phyloP scores from a whole-genome alignment of 345 rosid species.

The Jatropha curcas region DNA sequence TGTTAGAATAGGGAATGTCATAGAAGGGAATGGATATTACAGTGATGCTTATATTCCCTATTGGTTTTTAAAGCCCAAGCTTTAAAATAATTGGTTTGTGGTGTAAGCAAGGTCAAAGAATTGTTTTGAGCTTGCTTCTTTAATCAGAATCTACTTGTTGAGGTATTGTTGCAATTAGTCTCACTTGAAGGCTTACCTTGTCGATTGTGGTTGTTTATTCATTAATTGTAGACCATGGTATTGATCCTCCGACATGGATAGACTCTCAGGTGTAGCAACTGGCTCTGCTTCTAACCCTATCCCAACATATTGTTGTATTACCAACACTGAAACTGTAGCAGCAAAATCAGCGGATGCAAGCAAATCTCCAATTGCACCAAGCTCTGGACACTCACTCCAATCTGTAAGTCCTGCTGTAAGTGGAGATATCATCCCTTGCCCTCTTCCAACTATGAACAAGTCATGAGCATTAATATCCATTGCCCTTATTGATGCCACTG shows the following conservation, averaged over 20 bases:
- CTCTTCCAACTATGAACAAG: conserved; percentile 88
- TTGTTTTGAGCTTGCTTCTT: too few relatives aligned
- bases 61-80: too few relatives aligned
- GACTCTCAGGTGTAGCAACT: neutral
- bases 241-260: neutral
- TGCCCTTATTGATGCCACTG: conserved; percentile 66
- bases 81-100: too few relatives aligned
- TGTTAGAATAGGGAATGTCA: too few relatives aligned
- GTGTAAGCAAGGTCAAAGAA: too few relatives aligned
- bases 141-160: too few relatives aligned
- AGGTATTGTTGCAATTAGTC: neutral
- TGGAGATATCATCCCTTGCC: conserved; percentile 70
- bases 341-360: conserved; percentile 93
- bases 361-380: conserved; percentile 91
- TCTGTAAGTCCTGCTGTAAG: conserved; percentile 87
- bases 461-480: conserved; percentile 66
- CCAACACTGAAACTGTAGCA: conserved; percentile 74
- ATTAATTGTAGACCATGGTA: neutral
- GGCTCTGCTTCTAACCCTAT: conserved; percentile 32
- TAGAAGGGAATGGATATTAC: too few relatives aligned
- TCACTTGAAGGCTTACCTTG: neutral
- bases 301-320: conserved; percentile 71
- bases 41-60: too few relatives aligned
- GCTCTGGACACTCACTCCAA: conserved; percentile 99
- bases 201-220: neutral